Conservation (phyloP, 257 asterid genomes). For the Oldenlandia corymbosa region DNA sequence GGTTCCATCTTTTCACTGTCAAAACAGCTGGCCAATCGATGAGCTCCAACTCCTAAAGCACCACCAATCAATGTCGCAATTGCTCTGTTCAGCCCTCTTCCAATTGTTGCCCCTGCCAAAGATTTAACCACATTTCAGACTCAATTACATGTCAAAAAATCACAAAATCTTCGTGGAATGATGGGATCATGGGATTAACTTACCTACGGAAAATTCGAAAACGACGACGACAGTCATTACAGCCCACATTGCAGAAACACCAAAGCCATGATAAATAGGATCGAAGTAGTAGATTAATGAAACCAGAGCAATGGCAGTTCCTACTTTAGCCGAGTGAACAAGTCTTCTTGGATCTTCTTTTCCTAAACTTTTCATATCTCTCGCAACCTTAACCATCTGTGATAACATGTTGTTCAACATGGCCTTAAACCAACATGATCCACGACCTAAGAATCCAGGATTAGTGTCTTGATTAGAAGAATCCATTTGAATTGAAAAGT, state of each 20-base stretch:
- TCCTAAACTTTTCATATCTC: slow-evolving; percentile 34
- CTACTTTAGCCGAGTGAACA: slow-evolving; percentile 52
- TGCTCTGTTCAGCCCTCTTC: slow-evolving; percentile 52
- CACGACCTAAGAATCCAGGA: neutral
- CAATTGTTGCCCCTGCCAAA: slow-evolving; percentile 58
- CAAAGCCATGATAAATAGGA: slow-evolving; percentile 58
- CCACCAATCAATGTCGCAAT: slow-evolving; percentile 48
- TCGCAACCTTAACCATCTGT: slow-evolving; percentile 11
- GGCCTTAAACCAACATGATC: slow-evolving; percentile 16
- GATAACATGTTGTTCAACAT: slow-evolving; percentile 13
- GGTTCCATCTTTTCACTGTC: slow-evolving; percentile 36
- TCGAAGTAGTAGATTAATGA: slow-evolving; percentile 55
- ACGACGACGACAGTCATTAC: slow-evolving; percentile 62
- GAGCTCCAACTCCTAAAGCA: slow-evolving; percentile 40
- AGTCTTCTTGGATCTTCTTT: slow-evolving; percentile 65
- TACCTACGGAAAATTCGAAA: slow-evolving; percentile 69
- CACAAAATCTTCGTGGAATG: no score
- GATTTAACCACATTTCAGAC: no score
- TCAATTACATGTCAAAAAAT: no score
- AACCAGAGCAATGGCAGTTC: slow-evolving; percentile 50
- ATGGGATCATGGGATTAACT: no score
- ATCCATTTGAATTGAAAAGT: no score
- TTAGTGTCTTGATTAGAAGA: no score
- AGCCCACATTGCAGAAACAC: slow-evolving; percentile 79
- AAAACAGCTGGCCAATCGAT: slow-evolving; percentile 33